These are phyloP conservation scores for Lizonia empirigonia DNA, from an alignment of 2,329 filamentous ascomycete species.

Conservation along the genomic window DNA sequence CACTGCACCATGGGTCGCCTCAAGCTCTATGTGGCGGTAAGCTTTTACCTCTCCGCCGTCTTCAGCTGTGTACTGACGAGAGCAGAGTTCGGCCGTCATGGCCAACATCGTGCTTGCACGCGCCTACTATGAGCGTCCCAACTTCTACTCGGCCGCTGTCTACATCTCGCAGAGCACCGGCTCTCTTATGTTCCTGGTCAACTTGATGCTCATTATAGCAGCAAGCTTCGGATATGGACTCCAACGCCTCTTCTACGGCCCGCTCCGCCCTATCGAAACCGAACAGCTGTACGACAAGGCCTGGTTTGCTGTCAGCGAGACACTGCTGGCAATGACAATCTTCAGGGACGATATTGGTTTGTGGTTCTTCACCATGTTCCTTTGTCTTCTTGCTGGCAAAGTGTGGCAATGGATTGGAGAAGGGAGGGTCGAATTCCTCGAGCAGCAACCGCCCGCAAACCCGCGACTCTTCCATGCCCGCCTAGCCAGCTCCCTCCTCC, in stretches of 20 bases:
- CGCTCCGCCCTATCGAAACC: constrained; percentile 88
- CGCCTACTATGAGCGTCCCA: constrained; percentile 91
- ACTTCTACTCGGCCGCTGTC: constrained; percentile 98
- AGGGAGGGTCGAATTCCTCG: constrained; percentile 88
- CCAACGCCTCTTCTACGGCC: constrained; percentile 88
- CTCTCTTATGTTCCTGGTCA: constrained; percentile 92
- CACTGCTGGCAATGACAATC: constrained; percentile 95
- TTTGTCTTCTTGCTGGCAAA: constrained; percentile 87
- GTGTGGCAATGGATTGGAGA: constrained; percentile 99
- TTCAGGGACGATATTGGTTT: constrained; percentile 94
- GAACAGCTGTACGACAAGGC: constrained; percentile 97
- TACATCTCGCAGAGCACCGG: constrained; percentile 96
- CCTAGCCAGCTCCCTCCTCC: constrained; percentile 74
- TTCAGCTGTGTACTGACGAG: constrained; percentile 24
- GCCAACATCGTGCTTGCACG: constrained; percentile 84
- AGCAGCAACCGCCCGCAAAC: constrained; percentile 92
- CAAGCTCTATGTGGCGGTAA: constrained; percentile 45
- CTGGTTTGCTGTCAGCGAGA: constrained; percentile 98
- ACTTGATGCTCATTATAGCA: constrained; percentile 82
- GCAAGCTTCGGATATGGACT: constrained; percentile 82
- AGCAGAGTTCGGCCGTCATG: constrained; percentile 72
- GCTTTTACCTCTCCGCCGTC: not conserved
- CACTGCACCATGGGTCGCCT: constrained; percentile 40
- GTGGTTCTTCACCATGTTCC: constrained; percentile 97
- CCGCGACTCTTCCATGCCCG: constrained; percentile 86